phyloP scores from a whole-genome alignment of 345 rosid genomes.

The Brassica juncea region DNA sequence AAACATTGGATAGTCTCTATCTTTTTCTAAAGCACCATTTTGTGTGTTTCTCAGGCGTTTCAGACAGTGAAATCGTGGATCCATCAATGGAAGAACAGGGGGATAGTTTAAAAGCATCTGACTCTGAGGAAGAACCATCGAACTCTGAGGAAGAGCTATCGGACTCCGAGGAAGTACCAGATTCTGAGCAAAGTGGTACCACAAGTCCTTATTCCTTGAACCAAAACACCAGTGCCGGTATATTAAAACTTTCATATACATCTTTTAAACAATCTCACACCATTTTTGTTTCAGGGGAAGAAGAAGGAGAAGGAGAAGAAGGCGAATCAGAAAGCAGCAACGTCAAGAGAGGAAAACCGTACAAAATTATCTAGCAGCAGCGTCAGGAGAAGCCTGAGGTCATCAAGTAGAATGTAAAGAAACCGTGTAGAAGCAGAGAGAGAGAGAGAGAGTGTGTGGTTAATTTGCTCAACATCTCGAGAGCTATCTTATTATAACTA shows the following conservation, averaged over 20 bases:
- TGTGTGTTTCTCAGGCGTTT: conserved; percentile 12
- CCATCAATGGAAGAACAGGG: conserved; percentile 43
- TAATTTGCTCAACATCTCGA: conserved; percentile 33
- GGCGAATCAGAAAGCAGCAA: conserved; percentile 25
- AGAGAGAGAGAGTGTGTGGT: background rate
- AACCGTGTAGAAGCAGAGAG: conserved; percentile 6
- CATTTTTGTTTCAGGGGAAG: background rate
- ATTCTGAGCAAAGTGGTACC: conserved; percentile 31
- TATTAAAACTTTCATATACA: conserved; percentile 6
- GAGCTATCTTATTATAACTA: conserved; percentile 27
- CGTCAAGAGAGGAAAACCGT: conserved; percentile 14
- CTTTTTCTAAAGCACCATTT: background rate
- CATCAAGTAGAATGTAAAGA: conserved; percentile 14
- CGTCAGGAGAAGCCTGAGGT: conserved; percentile 28
- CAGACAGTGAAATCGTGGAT: conserved; percentile 62
- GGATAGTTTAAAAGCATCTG: conserved; percentile 13
- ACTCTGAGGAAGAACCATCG: conserved; percentile 13
- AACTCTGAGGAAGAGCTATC: conserved; percentile 12
- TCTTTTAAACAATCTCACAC: conserved; percentile 11
- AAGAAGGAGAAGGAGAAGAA: conserved; percentile 37
- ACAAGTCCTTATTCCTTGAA: conserved; percentile 23
- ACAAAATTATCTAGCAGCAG: conserved; percentile 3
- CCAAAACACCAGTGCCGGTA: conserved; percentile 26
- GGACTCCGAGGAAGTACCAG: conserved; percentile 32
- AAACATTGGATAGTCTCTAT: background rate